These are phyloP conservation scores for Russula ochroleuca DNA, from an alignment of 768 basidiomycete genomes.

Conservation along the genomic window DNA sequence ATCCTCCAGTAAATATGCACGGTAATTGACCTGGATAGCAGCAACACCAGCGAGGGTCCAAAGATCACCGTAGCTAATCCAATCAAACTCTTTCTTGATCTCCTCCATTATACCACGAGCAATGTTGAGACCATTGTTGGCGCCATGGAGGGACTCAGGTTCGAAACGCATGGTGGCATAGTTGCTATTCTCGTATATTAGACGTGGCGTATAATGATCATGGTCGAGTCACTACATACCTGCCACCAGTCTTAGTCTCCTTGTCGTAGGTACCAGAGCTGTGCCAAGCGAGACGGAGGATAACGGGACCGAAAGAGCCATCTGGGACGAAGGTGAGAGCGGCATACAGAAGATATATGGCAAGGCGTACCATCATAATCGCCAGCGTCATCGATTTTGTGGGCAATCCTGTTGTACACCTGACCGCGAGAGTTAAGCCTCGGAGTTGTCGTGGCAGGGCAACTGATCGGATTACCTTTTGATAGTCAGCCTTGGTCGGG, in stretches of 20 bases:
- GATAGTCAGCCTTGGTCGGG: constrained; percentile 80
- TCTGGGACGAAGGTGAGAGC: constrained; percentile 42
- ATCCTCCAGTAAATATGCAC: neutral
- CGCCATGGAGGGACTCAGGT: constrained; percentile 79
- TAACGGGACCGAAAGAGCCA: constrained; percentile 82
- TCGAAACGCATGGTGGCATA: constrained; percentile 98
- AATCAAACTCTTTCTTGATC: constrained; percentile 80
- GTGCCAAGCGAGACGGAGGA: constrained; percentile 93
- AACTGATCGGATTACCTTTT: constrained; percentile 54
- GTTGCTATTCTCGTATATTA: constrained; percentile 52
- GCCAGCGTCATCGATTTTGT: constrained; percentile 60
- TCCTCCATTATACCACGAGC: constrained; percentile 83
- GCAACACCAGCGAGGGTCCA: constrained; percentile 95
- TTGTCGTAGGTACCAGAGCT: constrained; percentile 91
- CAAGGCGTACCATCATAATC: constrained; percentile 75
- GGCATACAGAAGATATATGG: constrained; percentile 2
- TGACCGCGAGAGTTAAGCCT: constrained; percentile 31
- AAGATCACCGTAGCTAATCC: constrained; percentile 95
- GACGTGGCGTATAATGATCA: constrained; percentile 17
- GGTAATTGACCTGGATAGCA: constrained; percentile 61
- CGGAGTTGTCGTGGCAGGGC: neutral
- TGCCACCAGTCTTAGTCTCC: constrained; percentile 70
- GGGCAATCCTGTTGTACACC: constrained; percentile 90
- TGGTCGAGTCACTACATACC: constrained; percentile 46
- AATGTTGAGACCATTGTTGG: constrained; percentile 77